Conservation (phyloP, 2,329 filamentous ascomycete species). For the Exserohilum turcica region DNA sequence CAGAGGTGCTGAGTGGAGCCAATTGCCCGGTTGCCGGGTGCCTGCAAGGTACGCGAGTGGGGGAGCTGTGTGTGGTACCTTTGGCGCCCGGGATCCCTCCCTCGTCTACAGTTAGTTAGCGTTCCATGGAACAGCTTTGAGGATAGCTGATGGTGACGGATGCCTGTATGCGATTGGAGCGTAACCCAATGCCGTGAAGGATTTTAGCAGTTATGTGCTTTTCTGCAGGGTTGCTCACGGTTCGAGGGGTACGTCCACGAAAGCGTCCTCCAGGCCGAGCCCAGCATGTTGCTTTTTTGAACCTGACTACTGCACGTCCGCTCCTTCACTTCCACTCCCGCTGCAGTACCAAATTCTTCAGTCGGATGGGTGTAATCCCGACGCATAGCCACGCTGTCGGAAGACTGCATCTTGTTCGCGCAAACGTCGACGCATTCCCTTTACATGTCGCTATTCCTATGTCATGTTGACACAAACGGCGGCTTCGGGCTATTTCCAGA, state of each 20-base stretch:
- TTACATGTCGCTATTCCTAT: not conserved
- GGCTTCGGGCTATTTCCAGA: conserved; percentile 1
- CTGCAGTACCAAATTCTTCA: not conserved
- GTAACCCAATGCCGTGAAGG: not conserved
- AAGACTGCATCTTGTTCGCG: not conserved
- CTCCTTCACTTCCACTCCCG: not conserved
- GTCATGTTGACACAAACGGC: not conserved
- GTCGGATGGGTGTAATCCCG: not conserved
- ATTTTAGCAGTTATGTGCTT: conserved; percentile 1
- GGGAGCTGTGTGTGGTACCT: conserved; percentile 4
- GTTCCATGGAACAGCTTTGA: not conserved
- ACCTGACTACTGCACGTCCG: not conserved
- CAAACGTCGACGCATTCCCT: not conserved
- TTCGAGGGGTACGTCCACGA: not conserved
- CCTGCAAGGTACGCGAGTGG: conserved; percentile 12
- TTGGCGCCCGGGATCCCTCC: conserved; percentile 1
- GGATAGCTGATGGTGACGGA: not conserved
- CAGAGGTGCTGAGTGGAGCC: conserved; percentile 1
- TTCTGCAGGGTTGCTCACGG: not conserved
- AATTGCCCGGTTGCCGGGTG: not conserved
- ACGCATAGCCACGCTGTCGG: not conserved
- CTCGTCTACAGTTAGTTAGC: conserved; percentile 7
- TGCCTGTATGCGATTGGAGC: not conserved
- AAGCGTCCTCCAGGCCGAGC: not conserved
- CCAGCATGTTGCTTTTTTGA: not conserved